Evolutionary conservation across 2,329 filamentous ascomycete species (phyloP), one percentile per base, ranked within the genome.

Genomic region (Fusarium longipes): DNA sequence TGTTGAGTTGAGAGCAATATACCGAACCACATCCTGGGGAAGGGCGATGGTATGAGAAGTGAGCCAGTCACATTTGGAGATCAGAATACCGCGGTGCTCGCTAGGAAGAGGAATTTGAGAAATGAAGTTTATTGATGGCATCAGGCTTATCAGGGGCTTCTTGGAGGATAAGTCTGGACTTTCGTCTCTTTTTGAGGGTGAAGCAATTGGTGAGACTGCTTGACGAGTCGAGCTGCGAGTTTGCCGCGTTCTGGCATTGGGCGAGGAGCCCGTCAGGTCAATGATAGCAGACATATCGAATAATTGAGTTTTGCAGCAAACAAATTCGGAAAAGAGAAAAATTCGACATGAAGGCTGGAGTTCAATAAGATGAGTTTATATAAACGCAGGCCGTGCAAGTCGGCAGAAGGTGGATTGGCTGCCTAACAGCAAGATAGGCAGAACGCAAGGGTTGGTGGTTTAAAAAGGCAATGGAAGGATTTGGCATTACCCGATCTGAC

Each of bases 41-140:
- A 70, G 57, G 12, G 61, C 15, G 25, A 74, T 15, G 3, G 65
- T 54, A 55, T 74, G 25, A 15, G 48, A 67, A n/a, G 57, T 47
- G 38, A 72, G 63, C 69, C 69, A 70, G n/a, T 36, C 39, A 8
- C 53, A 67, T 38, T 71, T 71, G 18, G 33, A 27, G 35, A 43
- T 15, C 24, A 71, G 51, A 14, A 47, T 49, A 29, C 61, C 17
- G 2, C 39, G 35, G 8, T 68, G 17, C 18, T 49, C 51, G 25
- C 40, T 20, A 6, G 47, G 49, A 17, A 57, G 38, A 7, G 47
- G 43, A 5, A 59, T 27, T 6, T 17, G 11, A 7, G 40, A 35
- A 6, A 52, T 33, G 6, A 60, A 36, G 12, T 39, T 27, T 2
- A 14, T 11, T 11, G 43, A 44, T 4, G 27, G 20, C 2, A 68